Base-by-base conservation (phyloP, 164 flowering plant genomes). In the Saururus chinensis region DNA sequence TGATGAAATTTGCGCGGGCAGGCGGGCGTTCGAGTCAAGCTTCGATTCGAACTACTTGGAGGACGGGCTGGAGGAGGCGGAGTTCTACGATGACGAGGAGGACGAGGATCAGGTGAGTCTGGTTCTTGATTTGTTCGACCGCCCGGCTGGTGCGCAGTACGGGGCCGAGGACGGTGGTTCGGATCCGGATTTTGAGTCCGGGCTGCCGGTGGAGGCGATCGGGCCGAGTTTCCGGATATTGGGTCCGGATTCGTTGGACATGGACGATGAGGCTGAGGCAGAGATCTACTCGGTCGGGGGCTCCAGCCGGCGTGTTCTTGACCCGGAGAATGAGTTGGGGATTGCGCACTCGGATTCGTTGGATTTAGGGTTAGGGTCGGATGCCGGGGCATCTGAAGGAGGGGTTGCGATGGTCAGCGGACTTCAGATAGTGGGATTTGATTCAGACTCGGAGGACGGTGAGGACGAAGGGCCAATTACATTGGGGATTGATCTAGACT, bases 111-210 rank as follows among this genome's bases (percentile, higher is more conserved):
- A 83, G 81, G 88, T 79, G 40, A 81, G 64, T 53, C 79, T 82
- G 67, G 82, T 77, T 55, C 71, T 82, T 76, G 81, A 82, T 72
- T 64, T 87, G 70, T 78, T 84, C 24, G 83, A 84, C 24, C 80
- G 80, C 20, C 75, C 17, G 0, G 49, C 13, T 12, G 49, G 14
- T 12, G 14, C 14, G 11, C 4, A 45, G 11, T 45, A 12, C 49
- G 49, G 17, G 14, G 49, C 4, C 14, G 49, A 45, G 49, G 49
- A 45, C 1, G 49, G 37, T 6, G 37, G 37, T 30, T 30, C 37
- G 6, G 37, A 30, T 30, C 37, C 37, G 37, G 37, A 30, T 30
- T 30, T 30, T 30, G 7, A 4, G 5, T 45, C 49, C 17, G 49
- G 80, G 4, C 75, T 80, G 20, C 89, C 76, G 56, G 30, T 61